Base-by-base conservation (phyloP, 2,329 filamentous ascomycete species). In the Pseudogymnoascus sp. region DNA sequence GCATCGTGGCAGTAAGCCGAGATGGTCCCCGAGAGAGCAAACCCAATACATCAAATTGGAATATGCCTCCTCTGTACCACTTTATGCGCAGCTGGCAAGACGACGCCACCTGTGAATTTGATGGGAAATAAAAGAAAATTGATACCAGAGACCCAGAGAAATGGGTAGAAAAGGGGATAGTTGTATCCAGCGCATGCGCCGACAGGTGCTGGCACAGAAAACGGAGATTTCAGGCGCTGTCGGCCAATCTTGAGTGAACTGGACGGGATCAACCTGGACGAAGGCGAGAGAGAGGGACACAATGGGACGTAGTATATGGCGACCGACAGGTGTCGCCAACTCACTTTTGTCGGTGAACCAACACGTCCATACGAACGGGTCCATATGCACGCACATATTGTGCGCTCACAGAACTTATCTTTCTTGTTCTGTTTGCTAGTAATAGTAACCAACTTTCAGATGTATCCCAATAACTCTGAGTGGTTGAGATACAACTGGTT, bases 21-120 rank as follows among this genome's bases (percentile, higher is more conserved):
- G 6, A 33, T 20, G 16, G 30, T 33, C 28, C 16, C 28, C 28
- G 16, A 35, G 28, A 20, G 28, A 54, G 47, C 47, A 54, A 54
- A 54, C 47, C 47, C 28, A 54, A 54, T 54, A 54, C 47, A 33
- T 54, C 4, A 54, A 54, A 54, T 18, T 54, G 47, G 25, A 54
- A 54, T 54, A 54, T 54, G 11, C n/a, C 9, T 33, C 22, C 22
- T 54, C 28, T 54, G 47, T 54, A 2, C 11, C 47, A 54, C 47
- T 54, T n/a, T 18, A 54, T 6, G 9, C 47, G 6, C 47, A 54
- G 28, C 47, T 20, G 47, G 28, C 47, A 54, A 54, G 47, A 9
- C 11, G 9, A 28, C 28, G 47, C 28, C 47, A 54, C 47, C 47
- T 54, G 47, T 54, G 28, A 33, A 54, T 54, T 28, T 54, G 47